These are phyloP conservation scores for Amylostereum areolatum DNA, from an alignment of 1,284 basidiomycete genomes.

Conservation along the genomic window DNA sequence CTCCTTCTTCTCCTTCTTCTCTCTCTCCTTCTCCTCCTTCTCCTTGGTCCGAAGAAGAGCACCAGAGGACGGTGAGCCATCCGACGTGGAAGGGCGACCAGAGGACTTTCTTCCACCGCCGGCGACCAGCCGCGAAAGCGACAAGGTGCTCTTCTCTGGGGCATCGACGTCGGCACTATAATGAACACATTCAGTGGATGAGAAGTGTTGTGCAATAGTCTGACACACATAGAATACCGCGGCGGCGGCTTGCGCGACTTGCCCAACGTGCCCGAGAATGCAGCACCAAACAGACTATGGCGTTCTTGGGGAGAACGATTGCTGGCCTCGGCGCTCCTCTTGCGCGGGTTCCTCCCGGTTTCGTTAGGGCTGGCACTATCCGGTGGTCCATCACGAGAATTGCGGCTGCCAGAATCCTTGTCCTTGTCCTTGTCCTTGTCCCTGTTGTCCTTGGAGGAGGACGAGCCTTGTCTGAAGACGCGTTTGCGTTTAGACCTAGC, in stretches of 20 bases:
- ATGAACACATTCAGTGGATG: background rate
- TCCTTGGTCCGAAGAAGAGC: constrained; percentile 9
- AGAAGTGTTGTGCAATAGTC: constrained; percentile 5
- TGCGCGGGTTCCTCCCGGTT: constrained; percentile 35
- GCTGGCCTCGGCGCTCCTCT: constrained; percentile 45
- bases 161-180: constrained; percentile 12
- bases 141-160: constrained; percentile 22
- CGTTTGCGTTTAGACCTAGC: constrained; percentile 34
- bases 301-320: constrained; percentile 42
- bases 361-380: constrained; percentile 15
- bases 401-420: constrained; percentile 30
- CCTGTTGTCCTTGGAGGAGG: constrained; percentile 24
- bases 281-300: constrained; percentile 72
- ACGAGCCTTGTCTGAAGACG: constrained; percentile 43
- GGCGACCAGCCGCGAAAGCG: constrained; percentile 44
- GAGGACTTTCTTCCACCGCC: constrained; percentile 32
- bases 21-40: constrained; percentile 9
- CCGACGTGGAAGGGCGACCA: constrained; percentile 30
- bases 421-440: constrained; percentile 24
- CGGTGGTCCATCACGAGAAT: constrained; percentile 26
- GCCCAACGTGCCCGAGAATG: constrained; percentile 50
- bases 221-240: constrained; percentile 49
- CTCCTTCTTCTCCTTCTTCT: constrained; percentile 12
- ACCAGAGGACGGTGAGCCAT: constrained; percentile 18
- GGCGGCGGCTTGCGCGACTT: constrained; percentile 79